These are phyloP conservation scores for Rhodamnia argentea DNA, from an alignment of 345 rosid species.

Conservation along the genomic window DNA sequence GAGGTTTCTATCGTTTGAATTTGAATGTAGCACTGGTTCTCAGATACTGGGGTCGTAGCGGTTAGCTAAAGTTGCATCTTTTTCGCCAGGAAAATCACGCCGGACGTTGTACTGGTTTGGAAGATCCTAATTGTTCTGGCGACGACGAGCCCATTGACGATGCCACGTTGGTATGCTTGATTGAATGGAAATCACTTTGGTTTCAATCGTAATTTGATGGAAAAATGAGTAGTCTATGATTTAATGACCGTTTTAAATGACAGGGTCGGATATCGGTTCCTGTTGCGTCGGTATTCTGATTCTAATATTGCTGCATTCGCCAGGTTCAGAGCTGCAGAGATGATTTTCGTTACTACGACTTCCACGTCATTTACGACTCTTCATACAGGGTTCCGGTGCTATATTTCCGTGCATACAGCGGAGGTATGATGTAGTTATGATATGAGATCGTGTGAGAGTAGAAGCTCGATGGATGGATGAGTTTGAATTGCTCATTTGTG, in stretches of 20 bases:
- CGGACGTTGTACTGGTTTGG: not conserved
- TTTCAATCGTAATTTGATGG: not conserved
- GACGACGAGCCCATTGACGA: slow-evolving; percentile 31
- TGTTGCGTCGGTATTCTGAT: not conserved
- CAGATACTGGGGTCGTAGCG: not conserved
- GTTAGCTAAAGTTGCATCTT: not conserved
- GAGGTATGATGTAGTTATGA: slow-evolving; percentile 30
- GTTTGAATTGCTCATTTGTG: not conserved
- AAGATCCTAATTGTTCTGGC: slow-evolving; percentile 13
- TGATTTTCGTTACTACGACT: slow-evolving; percentile 58
- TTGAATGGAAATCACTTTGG: not conserved
- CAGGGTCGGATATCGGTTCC: not conserved
- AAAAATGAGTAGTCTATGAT: not conserved
- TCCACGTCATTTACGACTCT: slow-evolving; percentile 63
- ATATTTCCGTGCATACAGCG: slow-evolving; percentile 53
- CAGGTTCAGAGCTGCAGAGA: slow-evolving; percentile 33
- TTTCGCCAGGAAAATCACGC: not conserved
- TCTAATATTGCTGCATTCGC: not conserved
- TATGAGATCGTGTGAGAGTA: not conserved
- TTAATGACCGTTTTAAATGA: not conserved
- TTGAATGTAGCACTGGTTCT: not conserved
- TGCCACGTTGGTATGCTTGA: slow-evolving; percentile 47
- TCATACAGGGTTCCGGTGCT: slow-evolving; percentile 72
- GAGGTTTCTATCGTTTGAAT: slow-evolving; percentile 18
- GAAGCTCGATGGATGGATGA: not conserved